phyloP scores from a whole-genome alignment of 176 grass and related monocot species.

The Zoysia pacifica region DNA sequence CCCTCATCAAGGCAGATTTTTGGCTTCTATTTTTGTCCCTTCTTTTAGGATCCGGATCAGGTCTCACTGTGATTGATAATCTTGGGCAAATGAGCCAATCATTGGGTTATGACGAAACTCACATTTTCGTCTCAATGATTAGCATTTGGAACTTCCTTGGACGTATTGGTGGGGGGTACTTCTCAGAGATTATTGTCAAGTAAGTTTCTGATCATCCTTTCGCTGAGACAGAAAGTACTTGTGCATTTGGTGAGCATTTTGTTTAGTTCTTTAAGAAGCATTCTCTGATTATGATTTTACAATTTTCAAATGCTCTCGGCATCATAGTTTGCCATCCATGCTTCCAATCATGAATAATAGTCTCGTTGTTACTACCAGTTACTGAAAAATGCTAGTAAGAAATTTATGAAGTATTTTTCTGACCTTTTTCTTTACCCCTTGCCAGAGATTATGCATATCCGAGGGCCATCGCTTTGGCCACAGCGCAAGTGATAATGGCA shows the following conservation, averaged over 20 bases:
- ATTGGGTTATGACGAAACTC: conserved; percentile 63
- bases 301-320: not conserved
- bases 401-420: not conserved
- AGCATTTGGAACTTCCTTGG: conserved; percentile 98
- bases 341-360: too few species aligned
- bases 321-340: not conserved
- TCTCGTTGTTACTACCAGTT: not conserved
- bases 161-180: conserved; percentile 83
- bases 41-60: conserved; percentile 78
- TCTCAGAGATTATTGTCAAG: conserved; percentile 91
- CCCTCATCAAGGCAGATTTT: conserved; percentile 87
- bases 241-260: conserved; percentile 19
- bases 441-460: conserved; percentile 80
- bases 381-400: not conserved
- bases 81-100: conserved; percentile 93
- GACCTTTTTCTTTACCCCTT: not conserved
- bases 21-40: conserved; percentile 93
- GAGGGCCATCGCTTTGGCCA: conserved; percentile 72
- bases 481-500: conserved; percentile 73
- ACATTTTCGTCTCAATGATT: conserved; percentile 95
- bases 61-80: conserved; percentile 92
- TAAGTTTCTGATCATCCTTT: conserved; percentile 50
- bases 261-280: not conserved
- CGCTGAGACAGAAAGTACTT: conserved; percentile 1
- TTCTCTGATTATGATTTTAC: not conserved